Conservation (phyloP, 2,329 filamentous ascomycete species). For the Mycosphaerelloides madeirae region DNA sequence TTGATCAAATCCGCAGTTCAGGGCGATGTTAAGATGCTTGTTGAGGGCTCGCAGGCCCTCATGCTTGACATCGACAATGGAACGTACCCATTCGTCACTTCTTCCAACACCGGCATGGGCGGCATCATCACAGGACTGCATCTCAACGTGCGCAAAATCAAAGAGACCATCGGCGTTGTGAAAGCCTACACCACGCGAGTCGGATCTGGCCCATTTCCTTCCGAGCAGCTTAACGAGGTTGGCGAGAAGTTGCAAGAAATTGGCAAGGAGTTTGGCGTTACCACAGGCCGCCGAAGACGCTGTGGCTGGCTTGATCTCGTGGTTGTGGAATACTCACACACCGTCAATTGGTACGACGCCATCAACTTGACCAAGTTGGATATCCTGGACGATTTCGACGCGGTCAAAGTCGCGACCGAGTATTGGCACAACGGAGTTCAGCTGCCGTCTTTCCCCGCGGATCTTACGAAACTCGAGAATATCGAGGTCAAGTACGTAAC, state of each 20-base stretch:
- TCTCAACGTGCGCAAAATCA: constrained; percentile 57
- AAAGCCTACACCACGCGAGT: constrained; percentile 61
- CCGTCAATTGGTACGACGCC: constrained; percentile 63
- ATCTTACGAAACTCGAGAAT: constrained; percentile 53
- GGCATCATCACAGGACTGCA: constrained; percentile 61
- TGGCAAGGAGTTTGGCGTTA: constrained; percentile 54
- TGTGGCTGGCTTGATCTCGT: constrained; percentile 66
- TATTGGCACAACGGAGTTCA: constrained; percentile 58
- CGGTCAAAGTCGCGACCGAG: constrained; percentile 68
- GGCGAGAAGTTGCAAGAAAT: constrained; percentile 55
- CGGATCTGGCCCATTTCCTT: constrained; percentile 61
- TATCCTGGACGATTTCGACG: constrained; percentile 67
- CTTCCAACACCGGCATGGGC: constrained; percentile 55
- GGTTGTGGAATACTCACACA: constrained; percentile 60
- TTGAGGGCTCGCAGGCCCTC: constrained; percentile 65
- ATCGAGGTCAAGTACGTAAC: constrained; percentile 64
- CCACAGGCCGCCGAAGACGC: constrained; percentile 57
- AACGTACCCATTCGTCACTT: constrained; percentile 59
- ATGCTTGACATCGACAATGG: constrained; percentile 64
- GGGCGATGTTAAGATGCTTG: constrained; percentile 55
- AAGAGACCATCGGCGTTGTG: constrained; percentile 60
- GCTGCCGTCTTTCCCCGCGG: constrained; percentile 61
- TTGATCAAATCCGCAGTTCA: constrained; percentile 60
- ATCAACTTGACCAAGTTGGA: constrained; percentile 65
- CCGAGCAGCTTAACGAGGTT: constrained; percentile 56